Conservation (phyloP, 345 rosid species). For the Eutrema yunnanense region DNA sequence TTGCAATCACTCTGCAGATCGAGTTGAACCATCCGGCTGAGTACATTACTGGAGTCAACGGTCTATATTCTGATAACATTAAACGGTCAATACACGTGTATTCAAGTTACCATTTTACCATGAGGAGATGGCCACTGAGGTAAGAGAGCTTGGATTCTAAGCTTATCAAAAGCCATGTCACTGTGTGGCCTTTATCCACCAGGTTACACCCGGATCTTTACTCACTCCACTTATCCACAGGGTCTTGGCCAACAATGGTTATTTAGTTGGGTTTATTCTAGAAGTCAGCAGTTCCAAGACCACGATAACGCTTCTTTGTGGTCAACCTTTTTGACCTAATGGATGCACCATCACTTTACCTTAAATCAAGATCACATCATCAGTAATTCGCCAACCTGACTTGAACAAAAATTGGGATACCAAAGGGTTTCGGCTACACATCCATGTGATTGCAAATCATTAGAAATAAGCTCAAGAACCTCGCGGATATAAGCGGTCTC, state of each 20-base stretch:
- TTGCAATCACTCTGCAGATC: background rate
- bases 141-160: no score
- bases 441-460: constrained; percentile 33
- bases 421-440: constrained; percentile 25
- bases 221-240: no score
- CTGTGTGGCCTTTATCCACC: no score
- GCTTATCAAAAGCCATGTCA: no score
- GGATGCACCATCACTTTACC: background rate
- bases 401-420: background rate
- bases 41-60: background rate
- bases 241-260: no score
- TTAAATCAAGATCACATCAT: background rate
- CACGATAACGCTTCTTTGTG: background rate
- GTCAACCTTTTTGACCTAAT: background rate
- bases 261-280: no score
- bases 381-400: background rate
- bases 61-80: background rate
- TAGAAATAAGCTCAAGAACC: constrained; percentile 45
- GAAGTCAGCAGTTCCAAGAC: background rate
- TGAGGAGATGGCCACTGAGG: no score
- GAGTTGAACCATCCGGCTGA: constrained; percentile 11
- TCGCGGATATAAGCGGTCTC: constrained; percentile 37
- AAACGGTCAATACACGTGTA: background rate
- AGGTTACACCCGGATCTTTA: no score
- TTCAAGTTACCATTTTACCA: no score